Evolutionary conservation across 2,329 filamentous ascomycete genomes (phyloP), one percentile per base, ranked within the genome.

Genomic region (Penicillium sp.): DNA sequence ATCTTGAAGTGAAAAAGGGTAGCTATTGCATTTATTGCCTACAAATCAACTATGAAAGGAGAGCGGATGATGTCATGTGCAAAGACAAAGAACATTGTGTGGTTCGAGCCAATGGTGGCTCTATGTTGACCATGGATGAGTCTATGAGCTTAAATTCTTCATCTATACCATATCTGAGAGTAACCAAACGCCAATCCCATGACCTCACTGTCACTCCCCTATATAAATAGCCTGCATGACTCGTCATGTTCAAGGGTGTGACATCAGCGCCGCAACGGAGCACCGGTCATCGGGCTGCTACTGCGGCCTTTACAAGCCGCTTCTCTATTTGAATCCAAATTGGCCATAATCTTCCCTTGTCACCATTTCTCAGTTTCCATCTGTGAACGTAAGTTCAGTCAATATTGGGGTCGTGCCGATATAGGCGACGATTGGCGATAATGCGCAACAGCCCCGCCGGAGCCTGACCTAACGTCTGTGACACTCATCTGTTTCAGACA

Each of bases 261-360:
- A 66, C 63, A 66, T 66, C 63, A 66, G 60, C 57, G 61, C 60
- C 55, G 55, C 59, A 60, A 59, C 58, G 61, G 62, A 57, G 60
- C 47, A 53, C 49, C 47, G 40, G 54, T 37, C 42, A 13, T 47
- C 47, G 46, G 25, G 37, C 33, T 49, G 46, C 33, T n/a, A 39
- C 23, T 18, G 29, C 38, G 43, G 50, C 47, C 43, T 47, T 43
- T 47, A 40, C 46, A 41, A 28, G 18, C 38, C 40, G n/a, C 40
- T 37, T 46, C 27, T 38, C 27, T 24, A 13, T 24, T 37, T 38
- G 10, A 29, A 18, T 28, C 37, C 31, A 20, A 15, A 15, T n/a
- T 8, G 40, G 31, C 35, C 35, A 20, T 13, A n/a, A 35, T 43
- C 18, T n/a, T 24, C 25, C 32, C 8, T 23, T 6, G 8, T 20